These are phyloP conservation scores for Lentinula detonsa DNA, from an alignment of 768 basidiomycete species.

Conservation along the genomic window DNA sequence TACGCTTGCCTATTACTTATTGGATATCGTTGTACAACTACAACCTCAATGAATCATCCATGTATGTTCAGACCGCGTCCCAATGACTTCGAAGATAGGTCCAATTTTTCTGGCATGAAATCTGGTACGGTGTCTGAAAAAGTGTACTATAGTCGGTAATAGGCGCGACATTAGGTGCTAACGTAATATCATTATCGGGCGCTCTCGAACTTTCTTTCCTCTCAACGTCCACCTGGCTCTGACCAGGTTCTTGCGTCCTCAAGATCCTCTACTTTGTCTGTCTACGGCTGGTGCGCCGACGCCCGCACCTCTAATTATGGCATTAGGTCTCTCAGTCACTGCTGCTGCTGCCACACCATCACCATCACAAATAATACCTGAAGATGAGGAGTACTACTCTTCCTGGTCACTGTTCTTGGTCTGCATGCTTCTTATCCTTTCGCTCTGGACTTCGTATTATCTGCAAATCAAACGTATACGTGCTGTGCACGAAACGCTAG, in stretches of 20 bases:
- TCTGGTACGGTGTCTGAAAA: too few species aligned
- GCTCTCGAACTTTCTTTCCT: background rate
- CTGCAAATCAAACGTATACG: constrained; percentile 96
- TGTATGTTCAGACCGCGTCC: too few species aligned
- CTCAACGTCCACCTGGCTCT: background rate
- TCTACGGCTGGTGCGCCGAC: background rate
- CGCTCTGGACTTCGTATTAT: constrained; percentile 95
- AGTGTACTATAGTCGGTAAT: too few species aligned
- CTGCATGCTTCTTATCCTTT: constrained; percentile 87
- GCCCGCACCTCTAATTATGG: constrained; percentile 21
- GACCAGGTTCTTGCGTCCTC: background rate
- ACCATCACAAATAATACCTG: constrained; percentile 32
- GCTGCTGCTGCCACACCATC: constrained; percentile 22
- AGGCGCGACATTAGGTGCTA: background rate
- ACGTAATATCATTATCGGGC: background rate
- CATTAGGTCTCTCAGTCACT: constrained; percentile 29
- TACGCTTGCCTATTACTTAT: too few species aligned
- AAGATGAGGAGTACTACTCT: constrained; percentile 87
- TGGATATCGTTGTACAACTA: too few species aligned
- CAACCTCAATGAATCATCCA: too few species aligned
- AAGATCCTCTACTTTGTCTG: background rate
- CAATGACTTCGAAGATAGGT: too few species aligned
- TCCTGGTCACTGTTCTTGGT: constrained; percentile 94
- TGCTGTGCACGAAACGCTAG: constrained; percentile 92
- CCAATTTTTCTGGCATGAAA: too few species aligned